Evolutionary conservation across 139 green algal species (phyloP).

Genomic region (Picochlorum costavermella): DNA sequence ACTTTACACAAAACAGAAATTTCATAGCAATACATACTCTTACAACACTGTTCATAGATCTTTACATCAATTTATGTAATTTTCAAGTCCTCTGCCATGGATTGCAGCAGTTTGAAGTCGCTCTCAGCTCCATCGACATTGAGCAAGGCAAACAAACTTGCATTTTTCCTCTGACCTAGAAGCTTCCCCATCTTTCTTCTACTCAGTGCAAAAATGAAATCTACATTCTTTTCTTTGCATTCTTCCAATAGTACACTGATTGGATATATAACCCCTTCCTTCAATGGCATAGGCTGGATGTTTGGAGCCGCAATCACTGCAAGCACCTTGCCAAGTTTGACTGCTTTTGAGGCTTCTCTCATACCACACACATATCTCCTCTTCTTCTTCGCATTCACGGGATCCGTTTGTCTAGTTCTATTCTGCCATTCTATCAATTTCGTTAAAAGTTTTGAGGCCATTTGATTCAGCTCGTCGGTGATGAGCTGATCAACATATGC

Average conservation of each 20-base stretch:
- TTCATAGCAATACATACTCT: background rate
- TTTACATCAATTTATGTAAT: background rate
- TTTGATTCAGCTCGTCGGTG: slow-evolving; percentile 34
- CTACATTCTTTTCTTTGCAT: slow-evolving; percentile 7
- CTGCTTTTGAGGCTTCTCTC: slow-evolving; percentile 51
- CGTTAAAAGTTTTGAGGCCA: slow-evolving; percentile 29
- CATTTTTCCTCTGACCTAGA: slow-evolving; percentile 24
- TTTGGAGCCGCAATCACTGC: slow-evolving; percentile 68
- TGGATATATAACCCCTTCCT: slow-evolving; percentile 25
- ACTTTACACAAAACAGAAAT: background rate
- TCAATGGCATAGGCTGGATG: slow-evolving; percentile 39
- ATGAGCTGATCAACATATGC: slow-evolving; percentile 34
- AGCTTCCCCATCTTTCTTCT: slow-evolving; percentile 28
- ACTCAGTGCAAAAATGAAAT: slow-evolving; percentile 27
- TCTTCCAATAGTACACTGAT: slow-evolving; percentile 4
- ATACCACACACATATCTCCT: slow-evolving; percentile 45
- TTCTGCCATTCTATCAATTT: slow-evolving; percentile 51
- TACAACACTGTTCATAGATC: background rate
- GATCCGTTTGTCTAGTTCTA: slow-evolving; percentile 23
- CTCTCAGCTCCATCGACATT: slow-evolving; percentile 17
- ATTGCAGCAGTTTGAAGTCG: background rate
- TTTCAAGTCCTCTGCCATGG: background rate
- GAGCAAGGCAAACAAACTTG: slow-evolving; percentile 29
- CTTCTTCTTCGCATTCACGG: slow-evolving; percentile 32
- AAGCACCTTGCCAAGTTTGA: slow-evolving; percentile 40